Evolutionary conservation across 1,139 yeast species (phyloP), one percentile per base, ranked within the genome.

Genomic region (Hyphopichia khmerensis): DNA sequence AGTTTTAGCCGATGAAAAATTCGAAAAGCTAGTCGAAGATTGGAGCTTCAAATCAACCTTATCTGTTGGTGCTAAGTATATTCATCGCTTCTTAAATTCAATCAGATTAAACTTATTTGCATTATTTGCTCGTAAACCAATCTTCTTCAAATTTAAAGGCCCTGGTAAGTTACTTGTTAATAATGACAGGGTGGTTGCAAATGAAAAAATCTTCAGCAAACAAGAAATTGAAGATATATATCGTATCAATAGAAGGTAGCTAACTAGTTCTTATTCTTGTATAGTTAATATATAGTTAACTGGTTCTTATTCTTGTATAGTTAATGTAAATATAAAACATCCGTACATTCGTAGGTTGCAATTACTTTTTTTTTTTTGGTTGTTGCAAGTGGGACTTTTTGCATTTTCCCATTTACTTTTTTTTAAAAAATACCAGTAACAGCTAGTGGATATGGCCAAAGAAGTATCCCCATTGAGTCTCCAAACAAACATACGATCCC

Each of bases 81-180:
- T 30, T n/a, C n/a, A 30, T 30, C 33, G 18, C 6, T 30, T 30
- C n/a, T 30, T 30, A 10, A 17, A 18, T 9, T 26, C 24, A 13
- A 18, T 36, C 23, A 24, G 19, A 31, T 41, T 41, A 32, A 34
- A 18, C 15, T 16, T 38, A 13, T 23, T 30, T 15, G 18, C 33
- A 14, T 14, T 32, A 11, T 5, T 33, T 10, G 23, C 26, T 6
- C 33, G 41, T 15, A 55, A 49, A 39, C 63, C 65, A 2, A 56
- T 64, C 3, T 56, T 53, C 43, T 44, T 56, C 15, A 51, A 55
- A 35, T 41, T 65, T 9, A 38, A 46, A 35, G 71, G 71, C 2
- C 71, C 71, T 1, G 55, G 58, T 11, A 54, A 48, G 35, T 14
- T 65, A 2, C 44, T 65, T 15, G 31, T 65, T 5, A 55, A 57